These are phyloP conservation scores for Starmerella floricola DNA, from an alignment of 805 yeast species.

Conservation along the genomic window DNA sequence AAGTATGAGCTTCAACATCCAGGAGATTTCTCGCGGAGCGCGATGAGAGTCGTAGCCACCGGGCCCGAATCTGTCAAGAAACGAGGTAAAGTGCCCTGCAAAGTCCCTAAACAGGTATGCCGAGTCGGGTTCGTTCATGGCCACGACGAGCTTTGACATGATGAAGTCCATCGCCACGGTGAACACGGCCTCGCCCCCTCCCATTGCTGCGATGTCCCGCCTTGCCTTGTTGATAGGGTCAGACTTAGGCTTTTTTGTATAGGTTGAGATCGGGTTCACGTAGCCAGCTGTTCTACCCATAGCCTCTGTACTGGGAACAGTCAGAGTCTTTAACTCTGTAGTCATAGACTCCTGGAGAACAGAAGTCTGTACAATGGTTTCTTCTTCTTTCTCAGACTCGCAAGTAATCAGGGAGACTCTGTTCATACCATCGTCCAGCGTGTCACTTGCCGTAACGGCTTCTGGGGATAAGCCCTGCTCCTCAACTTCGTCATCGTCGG, in stretches of 20 bases:
- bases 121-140: constrained; percentile 14
- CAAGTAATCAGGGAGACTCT: too few species aligned
- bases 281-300: background rate
- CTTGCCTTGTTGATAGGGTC: constrained; percentile 2
- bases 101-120: constrained; percentile 20
- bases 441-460: too few species aligned
- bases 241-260: background rate
- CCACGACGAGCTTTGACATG: constrained; percentile 11
- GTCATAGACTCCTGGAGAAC: too few species aligned
- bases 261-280: background rate
- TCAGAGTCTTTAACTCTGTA: too few species aligned
- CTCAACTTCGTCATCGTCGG: too few species aligned
- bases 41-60: constrained; percentile 11
- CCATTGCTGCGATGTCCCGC: constrained; percentile 1
- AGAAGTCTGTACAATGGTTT: background rate
- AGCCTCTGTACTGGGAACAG: background rate
- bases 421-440: too few species aligned
- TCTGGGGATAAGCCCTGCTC: too few species aligned
- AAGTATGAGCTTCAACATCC: constrained; percentile 16
- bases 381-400: background rate
- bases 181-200: constrained; percentile 14
- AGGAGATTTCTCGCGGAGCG: constrained; percentile 8
- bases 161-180: constrained; percentile 6
- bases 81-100: constrained; percentile 16
- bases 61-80: constrained; percentile 17